A percentile compares a stretch with the other conserved stretches of the same genome.
These are phyloP conservation scores for Spinacia oleracea DNA, from an alignment of 179 eudicot species.

Conservation along the genomic window DNA sequence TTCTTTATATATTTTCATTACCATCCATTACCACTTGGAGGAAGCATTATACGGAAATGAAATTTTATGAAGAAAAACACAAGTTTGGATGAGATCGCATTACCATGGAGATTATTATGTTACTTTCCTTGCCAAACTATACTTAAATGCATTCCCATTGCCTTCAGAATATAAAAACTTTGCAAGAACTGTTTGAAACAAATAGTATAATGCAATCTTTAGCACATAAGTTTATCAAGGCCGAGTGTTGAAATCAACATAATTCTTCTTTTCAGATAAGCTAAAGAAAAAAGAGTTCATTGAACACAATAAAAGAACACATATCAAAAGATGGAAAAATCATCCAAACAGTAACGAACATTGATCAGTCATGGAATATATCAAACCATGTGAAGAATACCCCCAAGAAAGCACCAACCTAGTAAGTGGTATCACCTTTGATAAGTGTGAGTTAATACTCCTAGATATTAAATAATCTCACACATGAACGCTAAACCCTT, in stretches of 20 bases:
- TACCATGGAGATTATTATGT: too few relatives aligned
- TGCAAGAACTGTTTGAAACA: neutral
- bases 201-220: too few relatives aligned
- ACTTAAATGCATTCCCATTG: too few relatives aligned
- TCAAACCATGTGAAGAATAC: neutral
- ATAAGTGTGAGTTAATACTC: too few relatives aligned
- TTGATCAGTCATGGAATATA: neutral
- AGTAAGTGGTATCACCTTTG: neutral
- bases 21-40: too few relatives aligned
- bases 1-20: too few relatives aligned
- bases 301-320: neutral
- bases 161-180: neutral
- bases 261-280: neutral
- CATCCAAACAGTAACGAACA: neutral
- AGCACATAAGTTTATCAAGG: neutral
- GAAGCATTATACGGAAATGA: too few relatives aligned
- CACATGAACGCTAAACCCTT: neutral
- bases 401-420: neutral
- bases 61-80: too few relatives aligned
- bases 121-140: too few relatives aligned
- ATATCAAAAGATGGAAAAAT: neutral
- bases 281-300: neutral
- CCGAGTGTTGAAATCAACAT: neutral
- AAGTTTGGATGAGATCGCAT: too few relatives aligned
- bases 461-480: too few relatives aligned